Base-by-base conservation (phyloP, 768 basidiomycete genomes). In the Tricholoma flavovirens region DNA sequence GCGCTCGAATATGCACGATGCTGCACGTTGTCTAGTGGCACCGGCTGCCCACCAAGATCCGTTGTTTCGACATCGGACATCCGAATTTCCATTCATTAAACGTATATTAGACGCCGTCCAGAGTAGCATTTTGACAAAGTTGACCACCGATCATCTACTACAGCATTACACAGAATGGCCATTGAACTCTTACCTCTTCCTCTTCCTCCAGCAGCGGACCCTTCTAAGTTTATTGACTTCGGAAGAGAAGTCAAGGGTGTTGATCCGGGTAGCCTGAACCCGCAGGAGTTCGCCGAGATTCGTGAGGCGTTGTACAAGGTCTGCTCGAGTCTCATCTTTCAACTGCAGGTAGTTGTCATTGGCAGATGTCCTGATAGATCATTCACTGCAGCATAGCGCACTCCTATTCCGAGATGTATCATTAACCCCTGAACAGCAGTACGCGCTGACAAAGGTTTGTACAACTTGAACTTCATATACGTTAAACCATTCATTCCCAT, bases 391-490 rank as follows among this genome's bases (percentile, higher is more conserved):
- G 89, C 78, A 94, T 61, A 80, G 81, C 42, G 80, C 78, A 15
- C 78, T 95, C 40, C 75, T 95, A 54, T 95, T 94, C 75, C 79
- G 88, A 55, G 70, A 88, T 63, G 79, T 78, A 30, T 71, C 78
- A 29, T 68, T 94, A 21, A 80, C 83, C 4, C 91, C 92, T 0
- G 89, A 91, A 69, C 84, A 90, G 65, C 92, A 94, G 68, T 93
- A 89, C 69, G 81, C 82, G 12, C 70, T 95, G 57, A 93, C 91
- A 12, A 92, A 93, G 81, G 91, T 87, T 60, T 55, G 76, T 59
- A 33, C 30, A 32, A 50, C 54, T 22, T 26, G 3, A 26, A 26
- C 24, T 26, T n/a, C n/a, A n/a, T n/a, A n/a, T n/a, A n/a, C n/a
- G n/a, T n/a, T 5, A 26, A 26, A 5, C 5, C 5, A 5, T 26